Percentiles rank a stretch among this genome's conserved stretches.
Conservation (phyloP, 148 eudicot genomes). For the Chenopodium berlandieri region DNA sequence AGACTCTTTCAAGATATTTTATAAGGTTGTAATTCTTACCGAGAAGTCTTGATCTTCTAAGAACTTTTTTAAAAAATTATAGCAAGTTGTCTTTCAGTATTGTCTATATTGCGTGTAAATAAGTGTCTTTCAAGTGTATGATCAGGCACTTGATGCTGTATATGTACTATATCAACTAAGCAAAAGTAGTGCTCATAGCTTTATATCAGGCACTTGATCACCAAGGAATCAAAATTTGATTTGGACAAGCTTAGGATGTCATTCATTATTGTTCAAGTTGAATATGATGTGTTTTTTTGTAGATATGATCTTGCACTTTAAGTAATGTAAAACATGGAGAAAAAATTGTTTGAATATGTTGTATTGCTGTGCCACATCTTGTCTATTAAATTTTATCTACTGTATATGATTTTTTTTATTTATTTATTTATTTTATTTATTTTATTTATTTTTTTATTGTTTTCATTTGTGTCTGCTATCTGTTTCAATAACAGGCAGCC, state of each 20-base stretch:
- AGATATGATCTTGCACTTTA: not conserved
- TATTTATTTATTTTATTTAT: not conserved
- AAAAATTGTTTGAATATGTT: not conserved
- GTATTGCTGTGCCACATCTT: not conserved
- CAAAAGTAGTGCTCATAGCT: too few species aligned
- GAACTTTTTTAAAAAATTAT: not conserved
- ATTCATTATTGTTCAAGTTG: not conserved
- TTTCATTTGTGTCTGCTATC: not conserved
- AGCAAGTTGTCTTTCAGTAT: not conserved
- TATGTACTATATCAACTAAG: not conserved
- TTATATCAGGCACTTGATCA: not conserved
- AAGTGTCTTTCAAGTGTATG: not conserved
- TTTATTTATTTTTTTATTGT: not conserved
- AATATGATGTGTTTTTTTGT: not conserved
- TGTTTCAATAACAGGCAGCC: conserved; percentile 48
- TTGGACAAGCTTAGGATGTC: not conserved
- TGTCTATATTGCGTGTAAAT: not conserved
- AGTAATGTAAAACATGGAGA: not conserved
- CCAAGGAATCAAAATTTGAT: not conserved
- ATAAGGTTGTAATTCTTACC: not conserved
- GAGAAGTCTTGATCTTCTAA: not conserved
- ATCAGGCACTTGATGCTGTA: not conserved
- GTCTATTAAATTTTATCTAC: not conserved
- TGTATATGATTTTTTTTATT: not conserved
- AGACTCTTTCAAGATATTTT: not conserved